These are phyloP conservation scores for Epichloe uncinata DNA, from an alignment of 2,329 filamentous ascomycete genomes.

Conservation along the genomic window DNA sequence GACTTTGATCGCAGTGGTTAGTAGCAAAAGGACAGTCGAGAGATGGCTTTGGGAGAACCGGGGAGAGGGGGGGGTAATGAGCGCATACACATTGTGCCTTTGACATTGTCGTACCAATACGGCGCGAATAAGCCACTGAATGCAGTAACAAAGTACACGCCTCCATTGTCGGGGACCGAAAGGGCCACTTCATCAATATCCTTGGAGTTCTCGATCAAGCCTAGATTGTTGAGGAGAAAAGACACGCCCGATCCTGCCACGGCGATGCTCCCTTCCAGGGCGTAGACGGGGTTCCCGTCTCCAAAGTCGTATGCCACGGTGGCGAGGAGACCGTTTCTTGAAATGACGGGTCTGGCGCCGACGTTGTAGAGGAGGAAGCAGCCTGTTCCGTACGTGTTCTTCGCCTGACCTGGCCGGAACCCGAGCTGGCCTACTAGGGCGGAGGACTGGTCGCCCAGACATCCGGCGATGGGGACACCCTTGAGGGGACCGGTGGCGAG, in stretches of 20 bases:
- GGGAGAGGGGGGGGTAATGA: conserved; percentile 6
- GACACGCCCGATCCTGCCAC: conserved; percentile 73
- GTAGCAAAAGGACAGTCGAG: no score
- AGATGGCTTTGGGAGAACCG: no score
- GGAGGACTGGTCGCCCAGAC: conserved; percentile 75
- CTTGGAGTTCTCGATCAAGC: conserved; percentile 39
- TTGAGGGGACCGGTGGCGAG: conserved; percentile 24
- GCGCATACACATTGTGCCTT: conserved; percentile 63
- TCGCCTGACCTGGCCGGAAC: conserved; percentile 68
- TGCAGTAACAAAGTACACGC: conserved; percentile 76
- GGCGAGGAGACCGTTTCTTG: conserved; percentile 67
- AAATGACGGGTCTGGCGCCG: conserved; percentile 72
- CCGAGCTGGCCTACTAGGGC: conserved; percentile 78
- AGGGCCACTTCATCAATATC: conserved; percentile 38
- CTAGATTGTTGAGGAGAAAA: conserved; percentile 52
- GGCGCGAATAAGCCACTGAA: conserved; percentile 86
- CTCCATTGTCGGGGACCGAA: conserved; percentile 57
- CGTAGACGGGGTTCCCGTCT: conserved; percentile 53
- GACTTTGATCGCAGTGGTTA: conserved; percentile 29
- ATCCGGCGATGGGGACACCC: conserved; percentile 66
- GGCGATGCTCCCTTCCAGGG: conserved; percentile 71
- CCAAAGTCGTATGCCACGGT: conserved; percentile 80
- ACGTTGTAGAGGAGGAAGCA: conserved; percentile 87
- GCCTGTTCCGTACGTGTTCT: conserved; percentile 85
- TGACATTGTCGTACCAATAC: conserved; percentile 89